Evolutionary conservation across 805 yeast species (phyloP).

Genomic region (Ogataea paraovalis): DNA sequence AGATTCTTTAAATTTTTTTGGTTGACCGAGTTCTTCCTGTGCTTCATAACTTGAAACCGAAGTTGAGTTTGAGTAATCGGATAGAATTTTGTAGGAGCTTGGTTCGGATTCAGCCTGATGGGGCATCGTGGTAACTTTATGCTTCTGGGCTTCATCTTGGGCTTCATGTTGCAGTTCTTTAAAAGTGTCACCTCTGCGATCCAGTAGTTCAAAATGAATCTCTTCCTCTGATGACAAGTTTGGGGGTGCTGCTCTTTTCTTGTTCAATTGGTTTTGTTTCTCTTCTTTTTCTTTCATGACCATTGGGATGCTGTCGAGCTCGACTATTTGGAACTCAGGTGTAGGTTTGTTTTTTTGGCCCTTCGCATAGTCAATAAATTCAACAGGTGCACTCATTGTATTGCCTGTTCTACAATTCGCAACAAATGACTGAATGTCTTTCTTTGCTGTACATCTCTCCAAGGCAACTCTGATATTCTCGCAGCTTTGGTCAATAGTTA

Average conservation of each 20-base stretch:
- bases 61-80: slow-evolving; percentile 31
- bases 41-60: slow-evolving; percentile 24
- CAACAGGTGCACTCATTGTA: slow-evolving; percentile 53
- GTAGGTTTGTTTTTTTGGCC: slow-evolving; percentile 14
- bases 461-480: slow-evolving; percentile 64
- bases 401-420: slow-evolving; percentile 60
- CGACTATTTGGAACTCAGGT: slow-evolving; percentile 6
- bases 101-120: slow-evolving; percentile 21
- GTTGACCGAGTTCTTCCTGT: slow-evolving; percentile 1
- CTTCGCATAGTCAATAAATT: slow-evolving; percentile 55
- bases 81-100: slow-evolving; percentile 26
- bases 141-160: slow-evolving; percentile 19
- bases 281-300: slow-evolving; percentile 6
- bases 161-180: slow-evolving; percentile 27
- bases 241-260: slow-evolving; percentile 28
- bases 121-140: slow-evolving; percentile 4
- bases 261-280: slow-evolving; percentile 9
- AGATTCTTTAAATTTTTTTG: slow-evolving; percentile 5
- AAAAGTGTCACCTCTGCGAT: slow-evolving; percentile 29
- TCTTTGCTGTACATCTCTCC: slow-evolving; percentile 62
- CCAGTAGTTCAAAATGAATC: slow-evolving; percentile 23
- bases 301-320: slow-evolving; percentile 16
- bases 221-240: slow-evolving; percentile 23
- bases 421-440: slow-evolving; percentile 55
- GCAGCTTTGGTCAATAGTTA: slow-evolving; percentile 71